Percentiles rank a stretch among this genome's conserved stretches.
These are phyloP conservation scores for Cruciata laevipes DNA, from an alignment of 257 asterid species.

Conservation along the genomic window DNA sequence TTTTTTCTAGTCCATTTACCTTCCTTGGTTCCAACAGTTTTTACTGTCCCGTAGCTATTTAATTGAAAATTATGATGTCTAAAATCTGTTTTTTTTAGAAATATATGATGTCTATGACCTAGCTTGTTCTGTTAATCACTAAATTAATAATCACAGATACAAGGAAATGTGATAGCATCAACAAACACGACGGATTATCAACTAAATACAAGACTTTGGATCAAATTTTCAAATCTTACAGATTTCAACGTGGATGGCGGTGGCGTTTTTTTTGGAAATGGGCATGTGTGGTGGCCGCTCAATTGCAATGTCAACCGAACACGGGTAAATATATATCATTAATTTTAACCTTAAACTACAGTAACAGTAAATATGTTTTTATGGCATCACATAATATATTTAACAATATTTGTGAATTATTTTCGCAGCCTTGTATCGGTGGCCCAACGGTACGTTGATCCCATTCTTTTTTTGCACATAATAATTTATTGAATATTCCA, in stretches of 20 bases:
- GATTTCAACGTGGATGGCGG: slow-evolving; percentile 55
- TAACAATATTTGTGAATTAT: too few relatives aligned
- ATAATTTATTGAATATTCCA: too few relatives aligned
- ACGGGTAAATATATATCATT: slow-evolving; percentile 20
- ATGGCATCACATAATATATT: too few relatives aligned
- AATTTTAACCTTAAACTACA: too few relatives aligned
- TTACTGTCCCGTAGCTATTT: too few relatives aligned
- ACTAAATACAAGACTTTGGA: slow-evolving; percentile 54
- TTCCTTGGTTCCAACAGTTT: too few relatives aligned
- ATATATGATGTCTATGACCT: too few relatives aligned
- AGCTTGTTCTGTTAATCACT: too few relatives aligned
- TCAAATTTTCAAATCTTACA: slow-evolving; percentile 45
- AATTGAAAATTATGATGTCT: too few relatives aligned
- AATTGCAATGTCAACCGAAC: slow-evolving; percentile 65
- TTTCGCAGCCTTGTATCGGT: slow-evolving; percentile 27
- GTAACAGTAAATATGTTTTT: too few relatives aligned
- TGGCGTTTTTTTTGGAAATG: slow-evolving; percentile 79
- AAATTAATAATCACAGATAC: slow-evolving; percentile 29
- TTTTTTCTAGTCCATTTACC: too few relatives aligned
- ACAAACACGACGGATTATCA: slow-evolving; percentile 37
- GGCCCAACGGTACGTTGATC: slow-evolving; percentile 26
- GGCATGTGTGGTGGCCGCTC: slow-evolving; percentile 74
- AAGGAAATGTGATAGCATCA: slow-evolving; percentile 60
- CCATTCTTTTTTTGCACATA: neutral
- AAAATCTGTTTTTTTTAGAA: too few relatives aligned